Evolutionary conservation across 2,329 filamentous ascomycete genomes (phyloP).

Genomic region (Setomelanomma holmii): DNA sequence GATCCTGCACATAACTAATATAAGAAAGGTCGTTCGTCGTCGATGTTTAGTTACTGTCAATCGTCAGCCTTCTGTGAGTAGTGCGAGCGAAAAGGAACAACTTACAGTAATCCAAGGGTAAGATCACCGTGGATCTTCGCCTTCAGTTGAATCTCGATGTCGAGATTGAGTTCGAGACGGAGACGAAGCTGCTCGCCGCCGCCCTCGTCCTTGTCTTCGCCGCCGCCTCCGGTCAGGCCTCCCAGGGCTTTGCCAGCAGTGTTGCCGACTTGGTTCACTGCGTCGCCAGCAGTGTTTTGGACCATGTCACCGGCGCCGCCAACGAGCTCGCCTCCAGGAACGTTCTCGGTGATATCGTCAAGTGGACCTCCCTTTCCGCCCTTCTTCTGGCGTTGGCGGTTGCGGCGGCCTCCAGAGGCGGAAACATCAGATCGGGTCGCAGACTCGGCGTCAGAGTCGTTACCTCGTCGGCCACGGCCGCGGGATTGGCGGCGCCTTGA

Average conservation of each 20-base stretch:
- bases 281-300: conserved; percentile 62
- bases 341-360: conserved; percentile 62
- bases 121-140: conserved; percentile 71
- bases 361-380: conserved; percentile 58
- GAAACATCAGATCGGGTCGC: conserved; percentile 62
- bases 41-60: conserved; percentile 39
- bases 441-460: conserved; percentile 61
- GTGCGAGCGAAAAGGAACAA: conserved; percentile 11
- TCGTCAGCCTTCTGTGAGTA: conserved; percentile 18
- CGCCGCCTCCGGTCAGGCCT: conserved; percentile 55
- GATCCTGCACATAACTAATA: too few relatives aligned
- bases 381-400: conserved; percentile 61
- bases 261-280: conserved; percentile 55
- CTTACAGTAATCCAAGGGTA: conserved; percentile 63
- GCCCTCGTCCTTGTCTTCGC: conserved; percentile 33
- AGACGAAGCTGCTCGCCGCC: conserved; percentile 62
- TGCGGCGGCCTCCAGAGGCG: conserved; percentile 61
- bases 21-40: conserved; percentile 24
- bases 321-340: conserved; percentile 61
- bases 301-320: conserved; percentile 63
- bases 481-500: conserved; percentile 59
- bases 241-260: conserved; percentile 54
- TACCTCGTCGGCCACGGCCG: conserved; percentile 56
- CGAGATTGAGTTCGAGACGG: conserved; percentile 66
- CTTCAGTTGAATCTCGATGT: conserved; percentile 69